Evolutionary conservation across 2,329 filamentous ascomycete species (phyloP).

Genomic region (Metarhizium anisopliae): DNA sequence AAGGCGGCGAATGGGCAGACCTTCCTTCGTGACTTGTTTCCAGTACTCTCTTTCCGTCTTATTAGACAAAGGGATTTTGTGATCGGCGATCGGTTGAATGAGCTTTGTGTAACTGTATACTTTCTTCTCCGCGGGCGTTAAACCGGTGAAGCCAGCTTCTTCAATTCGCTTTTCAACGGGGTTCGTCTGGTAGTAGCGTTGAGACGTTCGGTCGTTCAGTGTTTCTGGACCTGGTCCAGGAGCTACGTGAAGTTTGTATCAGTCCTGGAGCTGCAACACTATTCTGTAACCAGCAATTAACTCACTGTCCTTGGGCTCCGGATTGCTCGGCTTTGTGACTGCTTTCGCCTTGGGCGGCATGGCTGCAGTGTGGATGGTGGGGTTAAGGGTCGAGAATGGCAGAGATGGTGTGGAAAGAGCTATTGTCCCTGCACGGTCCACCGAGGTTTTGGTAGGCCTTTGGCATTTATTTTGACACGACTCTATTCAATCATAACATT

Average conservation of each 20-base stretch:
- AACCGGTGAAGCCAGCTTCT: constrained; percentile 33
- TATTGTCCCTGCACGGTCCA: constrained; percentile 10
- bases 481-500: neutral
- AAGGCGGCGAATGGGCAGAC: constrained; percentile 38
- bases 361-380: constrained; percentile 11
- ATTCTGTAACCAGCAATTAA: too few relatives aligned
- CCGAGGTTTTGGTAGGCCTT: neutral
- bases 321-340: constrained; percentile 10
- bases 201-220: constrained; percentile 36
- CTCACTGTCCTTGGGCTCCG: constrained; percentile 15
- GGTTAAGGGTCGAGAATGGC: constrained; percentile 6
- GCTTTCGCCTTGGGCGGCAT: constrained; percentile 17
- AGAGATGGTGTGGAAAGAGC: constrained; percentile 1
- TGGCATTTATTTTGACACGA: neutral
- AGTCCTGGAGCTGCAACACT: neutral
- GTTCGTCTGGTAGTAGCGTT: constrained; percentile 41
- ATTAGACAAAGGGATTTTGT: constrained; percentile 25
- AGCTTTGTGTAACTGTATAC: constrained; percentile 39
- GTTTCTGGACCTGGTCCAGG: constrained; percentile 32
- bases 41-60: constrained; percentile 50
- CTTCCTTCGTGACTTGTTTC: constrained; percentile 45
- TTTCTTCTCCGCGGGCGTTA: constrained; percentile 39
- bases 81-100: constrained; percentile 31
- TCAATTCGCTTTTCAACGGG: constrained; percentile 37
- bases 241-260: constrained; percentile 8